These are phyloP conservation scores for Mucor piriformis DNA, from an alignment of 371 early-diverging fungal species.

Conservation along the genomic window DNA sequence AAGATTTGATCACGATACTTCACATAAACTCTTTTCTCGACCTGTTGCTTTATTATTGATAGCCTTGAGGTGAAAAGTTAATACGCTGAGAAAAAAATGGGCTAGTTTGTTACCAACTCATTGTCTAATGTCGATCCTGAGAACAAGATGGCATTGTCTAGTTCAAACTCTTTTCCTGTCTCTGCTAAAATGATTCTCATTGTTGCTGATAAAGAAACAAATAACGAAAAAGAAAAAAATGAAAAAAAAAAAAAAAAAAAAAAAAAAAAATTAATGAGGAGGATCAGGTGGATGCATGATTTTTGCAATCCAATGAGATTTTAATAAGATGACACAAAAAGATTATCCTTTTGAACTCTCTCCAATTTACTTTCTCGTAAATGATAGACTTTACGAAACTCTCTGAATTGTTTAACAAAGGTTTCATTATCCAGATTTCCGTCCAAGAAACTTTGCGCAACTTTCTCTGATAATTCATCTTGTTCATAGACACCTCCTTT, in stretches of 20 bases:
- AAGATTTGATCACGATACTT: constrained; percentile 16
- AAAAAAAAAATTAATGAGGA: neutral
- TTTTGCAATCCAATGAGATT: neutral
- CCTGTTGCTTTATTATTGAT: neutral
- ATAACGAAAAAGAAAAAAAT: constrained; percentile 1
- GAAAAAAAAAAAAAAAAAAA: neutral
- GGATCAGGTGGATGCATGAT: constrained; percentile 23
- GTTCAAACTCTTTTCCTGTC: constrained; percentile 14
- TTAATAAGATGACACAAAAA: constrained; percentile 25
- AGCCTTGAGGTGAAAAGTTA: neutral
- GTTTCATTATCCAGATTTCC: constrained; percentile 61
- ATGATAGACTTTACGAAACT: constrained; percentile 66
- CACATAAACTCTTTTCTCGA: constrained; percentile 2
- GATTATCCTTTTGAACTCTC: constrained; percentile 47
- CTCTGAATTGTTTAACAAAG: constrained; percentile 64
- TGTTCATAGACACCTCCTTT: constrained; percentile 62
- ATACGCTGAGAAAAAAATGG: too few species aligned
- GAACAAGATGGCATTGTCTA: neutral
- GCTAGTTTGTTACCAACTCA: neutral
- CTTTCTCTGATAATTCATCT: constrained; percentile 64
- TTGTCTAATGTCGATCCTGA: neutral
- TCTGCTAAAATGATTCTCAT: constrained; percentile 27
- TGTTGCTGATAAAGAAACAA: neutral
- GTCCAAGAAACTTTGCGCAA: constrained; percentile 63
- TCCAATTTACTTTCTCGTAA: constrained; percentile 64